A percentile compares a stretch with the other conserved stretches of the same genome.
phyloP scores from a whole-genome alignment of 768 basidiomycete species.

The Epithele typhae region DNA sequence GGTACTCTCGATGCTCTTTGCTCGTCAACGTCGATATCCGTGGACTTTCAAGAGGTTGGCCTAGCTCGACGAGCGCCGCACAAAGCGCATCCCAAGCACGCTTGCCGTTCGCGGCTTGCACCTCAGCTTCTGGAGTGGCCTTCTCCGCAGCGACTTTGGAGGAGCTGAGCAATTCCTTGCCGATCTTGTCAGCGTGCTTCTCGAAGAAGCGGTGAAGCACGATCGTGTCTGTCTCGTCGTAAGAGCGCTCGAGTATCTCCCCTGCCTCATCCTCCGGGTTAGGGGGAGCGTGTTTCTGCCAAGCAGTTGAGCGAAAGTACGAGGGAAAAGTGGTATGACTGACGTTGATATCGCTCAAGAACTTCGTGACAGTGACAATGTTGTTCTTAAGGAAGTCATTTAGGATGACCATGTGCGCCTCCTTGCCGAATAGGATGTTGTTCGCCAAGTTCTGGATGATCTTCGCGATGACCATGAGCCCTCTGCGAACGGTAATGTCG shows the following conservation, averaged over 20 bases:
- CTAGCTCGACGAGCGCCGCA: constrained; percentile 73
- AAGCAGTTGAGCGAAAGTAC: neutral
- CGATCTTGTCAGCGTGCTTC: constrained; percentile 82
- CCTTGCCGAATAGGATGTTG: constrained; percentile 91
- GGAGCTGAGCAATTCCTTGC: constrained; percentile 77
- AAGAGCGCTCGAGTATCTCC: constrained; percentile 70
- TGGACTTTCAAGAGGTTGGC: constrained; percentile 64
- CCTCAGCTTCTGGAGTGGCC: constrained; percentile 34
- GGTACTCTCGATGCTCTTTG: constrained; percentile 56
- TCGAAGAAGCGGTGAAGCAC: constrained; percentile 83
- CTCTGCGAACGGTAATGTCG: constrained; percentile 57
- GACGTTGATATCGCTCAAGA: constrained; percentile 68
- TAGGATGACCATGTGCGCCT: constrained; percentile 76
- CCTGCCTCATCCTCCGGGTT: constrained; percentile 58
- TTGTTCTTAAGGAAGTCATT: constrained; percentile 73
- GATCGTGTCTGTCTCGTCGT: constrained; percentile 80
- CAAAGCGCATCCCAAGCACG: constrained; percentile 84
- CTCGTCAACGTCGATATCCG: constrained; percentile 46
- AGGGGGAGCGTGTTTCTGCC: constrained; percentile 39
- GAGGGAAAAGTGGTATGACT: neutral
- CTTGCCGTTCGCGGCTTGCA: constrained; percentile 58
- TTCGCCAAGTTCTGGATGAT: constrained; percentile 92
- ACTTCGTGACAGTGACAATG: constrained; percentile 69
- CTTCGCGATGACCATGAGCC: constrained; percentile 84
- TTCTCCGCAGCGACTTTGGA: constrained; percentile 45